Base-by-base conservation (phyloP, 306 rosid species). In the Luffa acutangula region DNA sequence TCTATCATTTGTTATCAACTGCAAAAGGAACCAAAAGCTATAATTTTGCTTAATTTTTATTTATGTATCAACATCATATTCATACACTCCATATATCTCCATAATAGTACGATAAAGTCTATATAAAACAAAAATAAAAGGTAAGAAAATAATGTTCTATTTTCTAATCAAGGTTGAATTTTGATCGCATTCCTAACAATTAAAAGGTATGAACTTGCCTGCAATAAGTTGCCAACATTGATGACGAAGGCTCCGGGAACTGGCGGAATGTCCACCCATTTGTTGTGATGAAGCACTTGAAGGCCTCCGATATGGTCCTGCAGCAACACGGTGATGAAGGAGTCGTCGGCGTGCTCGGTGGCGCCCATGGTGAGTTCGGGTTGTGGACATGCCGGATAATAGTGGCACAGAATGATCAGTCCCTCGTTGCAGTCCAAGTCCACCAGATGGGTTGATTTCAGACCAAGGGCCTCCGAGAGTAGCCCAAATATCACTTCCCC, bases 301-400 rank as follows among this genome's bases (percentile, higher is more conserved):
- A 87, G 88, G 8, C 85, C 90, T 43, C 88, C 88, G 2, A 85
- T 71, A 18, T 78, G 59, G 52, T 87, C 86, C 77, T 87, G 88
- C 4, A 87, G 63, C 2, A 85, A 85, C n/a, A 85, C 34, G 0
- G 90, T 85, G 51, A 87, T 62, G 51, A 87, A 85, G n/a, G 14
- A 51, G 20, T 11, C 8, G 48, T 87, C 88, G 0, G 82, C 3
- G 21, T 85, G 90, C 7, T 79, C 45, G 25, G 54, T 49, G 3
- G 46, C 18, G 6, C 90, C 90, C 20, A 85, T 7, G 9, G 88
- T 82, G 1, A 85, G 33, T 11, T 85, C 85, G 8, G 87, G 90
- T 17, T 85, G 70, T 0, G 90, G 90, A 20, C 90, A 85, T 3
- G 90, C 54, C 0, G 88, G 88, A 66, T 87, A 83, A 76, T 85